Base-by-base conservation (phyloP, 164 flowering plant species). In the Chimonanthus salicifolius region DNA sequence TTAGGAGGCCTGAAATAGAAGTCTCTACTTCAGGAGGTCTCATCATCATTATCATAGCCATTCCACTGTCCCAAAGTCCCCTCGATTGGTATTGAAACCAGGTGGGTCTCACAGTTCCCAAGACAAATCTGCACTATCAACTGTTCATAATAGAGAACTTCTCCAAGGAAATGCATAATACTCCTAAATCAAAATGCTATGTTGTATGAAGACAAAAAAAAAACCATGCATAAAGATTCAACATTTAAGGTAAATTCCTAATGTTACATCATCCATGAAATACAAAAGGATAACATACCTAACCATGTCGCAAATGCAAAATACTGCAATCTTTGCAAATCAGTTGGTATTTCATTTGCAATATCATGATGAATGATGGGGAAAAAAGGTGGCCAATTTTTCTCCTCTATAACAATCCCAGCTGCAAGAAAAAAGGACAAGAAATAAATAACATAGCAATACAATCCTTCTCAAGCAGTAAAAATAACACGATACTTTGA, bases 321-420 rank as follows among this genome's bases (percentile, higher is more conserved):
- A 79, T 84, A 84, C 75, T 82, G 85, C 76, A 84, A 7, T 74
- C 78, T 81, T 50, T 84, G 87, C 54, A 79, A 74, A 76, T 84
- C 85, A 49, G 89, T 80, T 63, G 97, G 97, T 70, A 90, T 90
- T 75, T 92, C 97, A 69, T 88, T 89, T 64, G 92, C 90, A 83
- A 92, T 87, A 78, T 92, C 96, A 82, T 92, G 94, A 82, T 92
- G 95, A 72, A 92, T 92, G 46, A 92, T 76, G 49, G 97, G 97
- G 60, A 86, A 84, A 77, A 92, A 90, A 3, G 97, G 88, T 18
- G 96, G 97, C 97, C 97, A 90, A 67, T 92, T 92, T 86, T 88
- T 92, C 77, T 79, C 88, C 78, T 92, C 96, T n/a, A 92, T 72
- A 49, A 85, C 87, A 85, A 92, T 82, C 69, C 97, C 97, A 88